A percentile compares a stretch with the other conserved stretches of the same genome.
phyloP scores from a whole-genome alignment of 164 flowering plant genomes.

The Vitis vinifera region ASM3070453v1 NC_081822.1:3038001-3038500 shows the following conservation, averaged over 20 bases:
- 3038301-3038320: too few species aligned
- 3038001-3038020: constrained; percentile 70
- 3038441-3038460: too few species aligned
- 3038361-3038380: too few species aligned
- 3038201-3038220: background rate
- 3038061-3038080: constrained; percentile 57
- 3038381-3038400: too few species aligned
- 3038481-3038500: too few species aligned
- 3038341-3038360: too few species aligned
- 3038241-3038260: background rate
- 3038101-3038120: constrained; percentile 58
- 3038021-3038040: constrained; percentile 80
- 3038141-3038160: constrained; percentile 74
- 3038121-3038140: constrained; percentile 52
- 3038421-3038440: too few species aligned
- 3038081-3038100: constrained; percentile 70
- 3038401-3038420: too few species aligned
- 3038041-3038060: constrained; percentile 71
- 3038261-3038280: background rate
- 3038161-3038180: constrained; percentile 48
- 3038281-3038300: too few species aligned
- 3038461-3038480: too few species aligned
- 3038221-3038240: background rate
- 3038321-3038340: too few species aligned
- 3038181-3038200: constrained; percentile 38